These are phyloP conservation scores for Arthrobotrys musiformis DNA, from an alignment of 2,329 filamentous ascomycete species.

Conservation along the genomic window DNA sequence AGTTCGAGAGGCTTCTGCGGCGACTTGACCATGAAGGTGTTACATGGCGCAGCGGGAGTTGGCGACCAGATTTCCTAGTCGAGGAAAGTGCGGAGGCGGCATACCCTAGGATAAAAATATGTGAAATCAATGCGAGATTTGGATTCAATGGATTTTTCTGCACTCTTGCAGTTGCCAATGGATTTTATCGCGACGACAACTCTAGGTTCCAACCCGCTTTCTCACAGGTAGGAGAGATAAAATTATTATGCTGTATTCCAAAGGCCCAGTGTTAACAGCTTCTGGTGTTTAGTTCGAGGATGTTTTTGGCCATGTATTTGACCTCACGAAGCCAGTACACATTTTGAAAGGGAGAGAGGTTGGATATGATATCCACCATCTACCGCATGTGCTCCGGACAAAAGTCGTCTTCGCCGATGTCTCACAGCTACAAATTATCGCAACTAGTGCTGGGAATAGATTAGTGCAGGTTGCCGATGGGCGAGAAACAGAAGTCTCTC, in stretches of 20 bases:
- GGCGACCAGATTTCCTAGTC: conserved; percentile 64
- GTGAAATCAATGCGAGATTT: conserved; percentile 65
- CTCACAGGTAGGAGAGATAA: conserved; percentile 16
- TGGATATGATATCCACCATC: conserved; percentile 64
- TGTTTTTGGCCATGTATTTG: conserved; percentile 61
- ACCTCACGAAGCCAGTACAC: conserved; percentile 60
- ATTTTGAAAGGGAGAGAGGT: conserved; percentile 63
- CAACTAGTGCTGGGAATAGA: neutral
- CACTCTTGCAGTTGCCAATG: neutral
- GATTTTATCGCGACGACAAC: conserved; percentile 3
- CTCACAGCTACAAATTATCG: conserved; percentile 57
- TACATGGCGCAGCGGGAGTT: conserved; percentile 57
- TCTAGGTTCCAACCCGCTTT: conserved; percentile 23
- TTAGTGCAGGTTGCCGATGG: conserved; percentile 54
- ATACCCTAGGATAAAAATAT: conserved; percentile 60
- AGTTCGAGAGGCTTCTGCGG: conserved; percentile 55
- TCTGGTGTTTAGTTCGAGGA: conserved; percentile 60
- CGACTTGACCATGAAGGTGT: conserved; percentile 50
- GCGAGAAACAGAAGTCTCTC: conserved; percentile 59
- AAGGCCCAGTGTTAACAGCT: neutral
- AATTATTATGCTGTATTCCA: neutral
- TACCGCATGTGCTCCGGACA: conserved; percentile 44
- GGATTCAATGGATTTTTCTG: conserved; percentile 62
- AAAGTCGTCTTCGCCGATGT: conserved; percentile 53
- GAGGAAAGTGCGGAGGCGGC: conserved; percentile 47